A percentile compares a stretch with the other conserved stretches of the same genome.
Conservation (phyloP, 2,329 filamentous ascomycete genomes). For the Aspergillus sojae region DNA sequence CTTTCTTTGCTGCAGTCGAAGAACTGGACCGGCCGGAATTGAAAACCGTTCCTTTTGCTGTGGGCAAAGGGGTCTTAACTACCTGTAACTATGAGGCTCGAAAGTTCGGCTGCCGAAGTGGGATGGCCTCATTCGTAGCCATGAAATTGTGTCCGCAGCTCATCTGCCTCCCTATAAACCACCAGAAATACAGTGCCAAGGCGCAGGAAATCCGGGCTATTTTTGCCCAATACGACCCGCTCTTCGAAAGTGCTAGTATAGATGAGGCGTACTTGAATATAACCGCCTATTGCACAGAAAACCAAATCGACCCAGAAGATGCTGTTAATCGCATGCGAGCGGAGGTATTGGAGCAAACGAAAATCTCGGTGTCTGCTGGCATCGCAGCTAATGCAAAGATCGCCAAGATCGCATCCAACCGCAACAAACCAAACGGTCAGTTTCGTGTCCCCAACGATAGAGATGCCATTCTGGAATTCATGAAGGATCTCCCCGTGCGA, state of each 20-base stretch:
- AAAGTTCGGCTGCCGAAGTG: conserved; percentile 86
- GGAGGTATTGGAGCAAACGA: conserved; percentile 73
- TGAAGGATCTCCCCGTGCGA: conserved; percentile 77
- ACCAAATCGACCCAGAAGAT: conserved; percentile 69
- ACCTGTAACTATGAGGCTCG: conserved; percentile 87
- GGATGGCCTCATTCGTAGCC: conserved; percentile 95
- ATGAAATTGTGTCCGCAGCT: conserved; percentile 90
- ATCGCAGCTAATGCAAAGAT: conserved; percentile 92
- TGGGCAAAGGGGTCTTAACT: conserved; percentile 72
- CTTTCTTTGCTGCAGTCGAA: conserved; percentile 95
- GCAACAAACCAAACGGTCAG: conserved; percentile 96
- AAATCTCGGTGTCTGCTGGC: conserved; percentile 88
- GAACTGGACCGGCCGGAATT: conserved; percentile 82
- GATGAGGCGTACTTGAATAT: conserved; percentile 97
- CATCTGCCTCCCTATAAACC: conserved; percentile 80
- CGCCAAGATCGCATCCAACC: conserved; percentile 93
- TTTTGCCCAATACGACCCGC: conserved; percentile 81
- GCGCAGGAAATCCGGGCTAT: conserved; percentile 84
- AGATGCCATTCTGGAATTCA: conserved; percentile 77
- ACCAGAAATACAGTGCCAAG: conserved; percentile 87
- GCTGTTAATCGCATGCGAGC: conserved; percentile 76
- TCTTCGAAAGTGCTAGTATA: conserved; percentile 91
- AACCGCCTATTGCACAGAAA: conserved; percentile 76
- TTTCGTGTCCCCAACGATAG: conserved; percentile 75
- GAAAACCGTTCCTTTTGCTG: conserved; percentile 84